Evolutionary conservation across 192 early-diverging fungal species (phyloP).

Genomic region (Coemansia sp.): DNA sequence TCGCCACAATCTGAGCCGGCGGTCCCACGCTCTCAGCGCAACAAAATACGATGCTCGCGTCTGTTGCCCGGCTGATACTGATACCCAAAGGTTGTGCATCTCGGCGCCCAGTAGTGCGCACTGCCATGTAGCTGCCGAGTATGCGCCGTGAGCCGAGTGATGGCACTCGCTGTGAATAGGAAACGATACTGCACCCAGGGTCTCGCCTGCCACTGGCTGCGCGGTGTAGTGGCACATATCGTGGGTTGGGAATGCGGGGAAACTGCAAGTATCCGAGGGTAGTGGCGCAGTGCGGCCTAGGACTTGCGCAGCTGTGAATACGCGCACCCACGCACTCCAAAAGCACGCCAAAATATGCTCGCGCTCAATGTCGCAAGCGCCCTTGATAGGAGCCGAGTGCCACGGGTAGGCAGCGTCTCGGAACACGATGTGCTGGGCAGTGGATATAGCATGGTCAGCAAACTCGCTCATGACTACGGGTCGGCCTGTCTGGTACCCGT

Average conservation of each 20-base stretch:
- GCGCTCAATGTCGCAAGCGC: conserved; percentile 42
- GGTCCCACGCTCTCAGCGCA: conserved; percentile 25
- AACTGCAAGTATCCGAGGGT: too few species aligned
- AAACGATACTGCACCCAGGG: conserved; percentile 11
- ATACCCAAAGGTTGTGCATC: conserved; percentile 28
- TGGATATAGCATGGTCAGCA: conserved; percentile 19
- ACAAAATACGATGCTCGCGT: conserved; percentile 17
- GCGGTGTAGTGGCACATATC: conserved; percentile 40
- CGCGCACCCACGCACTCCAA: conserved; percentile 38
- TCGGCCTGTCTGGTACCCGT: conserved; percentile 41
- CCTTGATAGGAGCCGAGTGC: not conserved
- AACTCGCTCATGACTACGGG: conserved; percentile 26
- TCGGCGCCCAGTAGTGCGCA: conserved; percentile 22
- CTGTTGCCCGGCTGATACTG: conserved; percentile 9
- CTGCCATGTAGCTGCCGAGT: conserved; percentile 25
- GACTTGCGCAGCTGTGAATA: conserved; percentile 30
- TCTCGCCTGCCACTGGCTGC: conserved; percentile 10
- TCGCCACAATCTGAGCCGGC: conserved; percentile 16
- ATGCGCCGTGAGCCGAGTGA: conserved; percentile 9
- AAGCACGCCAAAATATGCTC: conserved; percentile 42
- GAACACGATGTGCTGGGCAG: conserved; percentile 20
- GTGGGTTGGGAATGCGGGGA: conserved; percentile 39
- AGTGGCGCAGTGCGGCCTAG: conserved; percentile 12
- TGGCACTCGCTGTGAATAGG: conserved; percentile 1
- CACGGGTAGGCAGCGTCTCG: conserved; percentile 32